These are phyloP conservation scores for Eragrostis curvula DNA, from an alignment of 176 grass and related monocot species.

Conservation along the genomic window DNA sequence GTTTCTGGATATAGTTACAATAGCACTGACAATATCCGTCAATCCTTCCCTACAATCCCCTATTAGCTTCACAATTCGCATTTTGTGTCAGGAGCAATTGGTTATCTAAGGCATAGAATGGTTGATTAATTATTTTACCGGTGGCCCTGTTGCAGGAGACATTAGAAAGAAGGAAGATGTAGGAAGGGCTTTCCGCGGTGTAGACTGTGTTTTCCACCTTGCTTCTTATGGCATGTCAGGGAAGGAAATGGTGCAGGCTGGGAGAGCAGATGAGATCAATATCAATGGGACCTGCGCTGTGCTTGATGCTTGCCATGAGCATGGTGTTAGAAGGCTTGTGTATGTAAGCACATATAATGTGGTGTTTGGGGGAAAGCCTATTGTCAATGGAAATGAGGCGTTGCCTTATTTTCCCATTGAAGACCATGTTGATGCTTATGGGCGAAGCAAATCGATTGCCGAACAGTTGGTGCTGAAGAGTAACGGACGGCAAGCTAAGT, in stretches of 20 bases:
- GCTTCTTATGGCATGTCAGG: constrained; percentile 98
- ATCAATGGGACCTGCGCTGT: constrained; percentile 91
- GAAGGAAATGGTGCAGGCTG: constrained; percentile 83
- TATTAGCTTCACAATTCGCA: neutral
- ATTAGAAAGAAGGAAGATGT: constrained; percentile 68
- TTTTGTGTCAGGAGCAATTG: neutral
- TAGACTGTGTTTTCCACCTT: constrained; percentile 86
- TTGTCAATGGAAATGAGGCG: constrained; percentile 70
- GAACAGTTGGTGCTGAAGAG: constrained; percentile 91
- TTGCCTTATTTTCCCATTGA: constrained; percentile 87
- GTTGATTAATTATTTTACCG: neutral
- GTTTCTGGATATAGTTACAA: neutral
- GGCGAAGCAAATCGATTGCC: constrained; percentile 80
- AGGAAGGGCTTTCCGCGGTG: constrained; percentile 46
- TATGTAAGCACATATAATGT: constrained; percentile 94
- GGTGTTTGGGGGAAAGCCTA: constrained; percentile 81
- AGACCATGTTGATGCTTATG: constrained; percentile 87
- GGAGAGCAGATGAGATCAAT: constrained; percentile 66
- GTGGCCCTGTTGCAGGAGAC: constrained; percentile 53
- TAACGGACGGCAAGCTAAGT: constrained; percentile 79
- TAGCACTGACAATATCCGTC: neutral
- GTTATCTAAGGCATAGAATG: neutral
- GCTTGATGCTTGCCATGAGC: constrained; percentile 72
- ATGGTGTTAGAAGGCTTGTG: constrained; percentile 72
- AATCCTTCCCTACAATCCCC: neutral